Evolutionary conservation across 768 basidiomycete genomes (phyloP).

Genomic region (Pulveroboletus sp.): DNA sequence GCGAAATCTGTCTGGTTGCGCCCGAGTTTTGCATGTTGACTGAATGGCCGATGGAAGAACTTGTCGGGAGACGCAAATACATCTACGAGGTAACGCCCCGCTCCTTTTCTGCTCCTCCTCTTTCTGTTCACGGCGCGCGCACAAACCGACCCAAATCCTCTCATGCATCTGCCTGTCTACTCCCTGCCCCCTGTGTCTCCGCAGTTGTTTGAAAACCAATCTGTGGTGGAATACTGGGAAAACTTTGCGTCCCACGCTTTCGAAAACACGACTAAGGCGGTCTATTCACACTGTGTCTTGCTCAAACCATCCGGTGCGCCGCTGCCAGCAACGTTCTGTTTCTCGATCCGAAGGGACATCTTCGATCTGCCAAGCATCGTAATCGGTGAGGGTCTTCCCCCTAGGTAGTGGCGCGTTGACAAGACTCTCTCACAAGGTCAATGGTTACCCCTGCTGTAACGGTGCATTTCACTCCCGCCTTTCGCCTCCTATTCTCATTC

Average conservation of each 20-base stretch:
- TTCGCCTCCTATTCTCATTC: background rate
- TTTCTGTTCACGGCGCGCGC: conserved; percentile 18
- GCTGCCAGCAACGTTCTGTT: conserved; percentile 91
- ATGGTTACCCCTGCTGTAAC: conserved; percentile 78
- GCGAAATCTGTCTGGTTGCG: conserved; percentile 95
- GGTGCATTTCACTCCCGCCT: background rate
- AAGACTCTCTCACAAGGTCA: conserved; percentile 52
- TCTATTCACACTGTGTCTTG: conserved; percentile 88
- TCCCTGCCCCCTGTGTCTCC: background rate
- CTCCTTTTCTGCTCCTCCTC: conserved; percentile 9
- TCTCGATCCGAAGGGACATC: conserved; percentile 89
- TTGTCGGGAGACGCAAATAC: conserved; percentile 56
- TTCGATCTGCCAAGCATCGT: conserved; percentile 88
- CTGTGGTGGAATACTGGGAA: conserved; percentile 94
- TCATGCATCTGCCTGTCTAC: background rate
- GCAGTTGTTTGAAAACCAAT: conserved; percentile 92
- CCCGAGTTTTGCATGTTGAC: conserved; percentile 95
- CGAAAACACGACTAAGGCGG: conserved; percentile 93
- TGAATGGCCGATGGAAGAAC: conserved; percentile 83
- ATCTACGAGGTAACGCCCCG: conserved; percentile 33
- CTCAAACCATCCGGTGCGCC: conserved; percentile 82
- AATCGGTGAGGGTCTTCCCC: conserved; percentile 52
- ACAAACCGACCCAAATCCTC: conserved; percentile 4
- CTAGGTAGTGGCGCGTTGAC: background rate
- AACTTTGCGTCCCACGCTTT: conserved; percentile 96